Base-by-base conservation (phyloP, 208 protist genomes). In the Zelonia costaricensis region DNA sequence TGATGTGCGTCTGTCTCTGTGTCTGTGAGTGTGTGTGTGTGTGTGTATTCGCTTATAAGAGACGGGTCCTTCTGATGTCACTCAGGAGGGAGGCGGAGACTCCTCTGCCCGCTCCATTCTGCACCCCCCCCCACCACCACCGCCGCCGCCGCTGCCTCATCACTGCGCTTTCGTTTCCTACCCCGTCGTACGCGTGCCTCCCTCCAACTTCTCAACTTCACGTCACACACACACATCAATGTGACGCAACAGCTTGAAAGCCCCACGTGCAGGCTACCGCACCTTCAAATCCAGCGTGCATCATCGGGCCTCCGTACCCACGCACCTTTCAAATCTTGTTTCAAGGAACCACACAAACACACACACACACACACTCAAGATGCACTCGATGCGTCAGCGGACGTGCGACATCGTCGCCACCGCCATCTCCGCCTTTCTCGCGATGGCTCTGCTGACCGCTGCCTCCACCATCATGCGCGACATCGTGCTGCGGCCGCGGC, bases 381-480 rank as follows among this genome's bases (percentile, higher is more conserved):
- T 89, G 82, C 61, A 81, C 39, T 70, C 63, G n/a, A 65, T 80
- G 33, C 65, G 72, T 4, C 60, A 74, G 46, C 86, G 86, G 25
- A n/a, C 72, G 13, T 43, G 47, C 28, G 76, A 80, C 52, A 79
- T 88, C 35, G 12, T 68, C 4, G 73, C 80, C 20, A 53, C 64
- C 9, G 38, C 67, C 23, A 1, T 88, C 13, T 62, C 68, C 28
- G 52, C 64, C 23, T 60, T 74, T 20, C 62, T 86, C 33, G 1
- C 75, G 12, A 57, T 74, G 20, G 58, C 74, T 6, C 8, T 74
- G 1, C 16, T 87, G n/a, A 62, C 80, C 20, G 73, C 81, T 25
- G 31, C 15, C 36, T 62, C 62, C 1, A 88, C 71, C 25, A 60
- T 88, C 25, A 10, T 79, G n/a, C 69, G 79, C 9, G 52, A 71